Conservation (phyloP, 2,329 filamentous ascomycete species). For the Coniosporium tulheliwenetii region DNA sequence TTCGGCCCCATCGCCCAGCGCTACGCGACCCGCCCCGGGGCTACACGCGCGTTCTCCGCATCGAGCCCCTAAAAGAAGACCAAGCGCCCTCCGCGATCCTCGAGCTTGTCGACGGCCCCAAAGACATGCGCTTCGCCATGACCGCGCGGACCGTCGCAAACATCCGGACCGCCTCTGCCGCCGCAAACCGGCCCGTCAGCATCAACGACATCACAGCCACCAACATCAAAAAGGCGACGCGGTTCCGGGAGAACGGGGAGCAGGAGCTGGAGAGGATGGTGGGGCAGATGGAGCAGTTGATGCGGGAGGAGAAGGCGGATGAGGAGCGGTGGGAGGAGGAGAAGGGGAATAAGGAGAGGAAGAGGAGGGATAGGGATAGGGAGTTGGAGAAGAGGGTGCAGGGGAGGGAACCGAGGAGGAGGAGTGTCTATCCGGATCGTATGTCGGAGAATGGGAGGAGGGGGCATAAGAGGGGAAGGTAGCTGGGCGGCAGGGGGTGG, state of each 20-base stretch:
- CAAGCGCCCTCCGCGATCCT: conserved; percentile 83
- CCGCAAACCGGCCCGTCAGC: conserved; percentile 23
- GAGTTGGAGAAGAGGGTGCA: too few relatives aligned
- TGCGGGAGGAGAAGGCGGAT: conserved; percentile 14
- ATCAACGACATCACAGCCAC: conserved; percentile 56
- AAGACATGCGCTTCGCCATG: conserved; percentile 88
- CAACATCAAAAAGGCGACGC: conserved; percentile 74
- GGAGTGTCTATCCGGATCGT: neutral
- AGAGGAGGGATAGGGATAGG: neutral
- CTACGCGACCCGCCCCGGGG: conserved; percentile 71
- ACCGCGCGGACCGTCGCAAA: conserved; percentile 72
- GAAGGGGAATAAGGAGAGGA: neutral
- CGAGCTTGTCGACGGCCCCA: conserved; percentile 85
- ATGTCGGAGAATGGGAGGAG: neutral
- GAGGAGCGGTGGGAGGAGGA: conserved; percentile 17
- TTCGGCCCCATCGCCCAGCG: conserved; percentile 70
- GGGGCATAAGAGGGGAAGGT: neutral
- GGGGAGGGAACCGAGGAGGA: neutral
- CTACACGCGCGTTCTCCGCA: conserved; percentile 86
- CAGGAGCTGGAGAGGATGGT: conserved; percentile 49
- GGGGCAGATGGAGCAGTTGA: conserved; percentile 22
- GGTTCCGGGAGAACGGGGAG: conserved; percentile 52
- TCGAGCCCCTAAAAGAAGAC: conserved; percentile 76
- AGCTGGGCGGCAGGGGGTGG: neutral
- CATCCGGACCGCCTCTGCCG: conserved; percentile 20